Evolutionary conservation across 306 rosid species (phyloP), one percentile per base, ranked within the genome.

Genomic region (Castanea sativa): DNA sequence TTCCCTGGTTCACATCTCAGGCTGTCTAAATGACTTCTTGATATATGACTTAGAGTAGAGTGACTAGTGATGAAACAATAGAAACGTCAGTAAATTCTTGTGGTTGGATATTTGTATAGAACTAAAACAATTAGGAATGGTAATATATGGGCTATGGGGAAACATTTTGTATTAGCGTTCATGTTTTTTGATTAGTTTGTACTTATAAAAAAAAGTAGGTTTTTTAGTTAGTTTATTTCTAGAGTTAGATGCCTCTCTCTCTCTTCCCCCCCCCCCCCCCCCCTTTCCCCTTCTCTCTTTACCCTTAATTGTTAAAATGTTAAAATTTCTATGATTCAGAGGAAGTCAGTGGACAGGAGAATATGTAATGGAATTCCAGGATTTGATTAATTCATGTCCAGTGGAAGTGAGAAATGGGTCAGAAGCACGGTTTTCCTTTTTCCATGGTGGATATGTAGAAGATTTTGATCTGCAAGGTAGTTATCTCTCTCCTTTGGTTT

Each of bases 261-360:
- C 38, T 5, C 38, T 5, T 1, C 27, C 1, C 27, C 27, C 27
- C 27, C 27, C 27, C 0, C 7, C 1, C 7, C 7, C 1, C 1
- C 6, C 1, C 2, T 0, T 1, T 1, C 8, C 43, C 2, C 43
- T 6, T 0, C 10, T 1, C 43, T 45, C 7, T 75, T 70, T 12
- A 13, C 0, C 63, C 57, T 29, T 59, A n/a, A 51, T 77, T 82
- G 63, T 23, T 65, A 7, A 78, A 73, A 73, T 69, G 56, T 19
- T 49, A 53, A 3, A 75, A 10, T 77, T 77, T 75, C 85, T 75
- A 79, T 32, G 65, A 69, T 29, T 7, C 85, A 94, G 98, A 72
- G 97, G 93, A 77, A 90, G 90, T 78, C 91, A 89, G 60, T 94
- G 98, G 98, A 94, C 98, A 25, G 98, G 97, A 80, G 94, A 81